Evolutionary conservation across 164 flowering plant species (phyloP).

Genomic region (Echeveria elegans): DNA sequence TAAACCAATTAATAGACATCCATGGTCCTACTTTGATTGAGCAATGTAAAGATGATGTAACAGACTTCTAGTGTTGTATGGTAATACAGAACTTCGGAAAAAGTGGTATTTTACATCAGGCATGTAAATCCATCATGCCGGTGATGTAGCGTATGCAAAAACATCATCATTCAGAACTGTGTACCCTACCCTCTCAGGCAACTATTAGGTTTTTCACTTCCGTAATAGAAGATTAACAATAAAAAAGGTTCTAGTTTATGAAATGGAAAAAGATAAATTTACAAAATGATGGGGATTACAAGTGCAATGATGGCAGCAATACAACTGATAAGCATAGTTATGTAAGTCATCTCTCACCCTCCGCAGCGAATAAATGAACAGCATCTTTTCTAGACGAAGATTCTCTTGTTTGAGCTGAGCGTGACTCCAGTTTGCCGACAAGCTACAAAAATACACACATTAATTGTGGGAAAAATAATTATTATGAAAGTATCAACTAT

Average conservation of each 20-base stretch:
- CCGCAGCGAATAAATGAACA: conserved; percentile 13
- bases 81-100: too few species aligned
- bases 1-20: too few species aligned
- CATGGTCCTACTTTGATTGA: too few species aligned
- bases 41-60: too few species aligned
- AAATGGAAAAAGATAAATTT: background rate
- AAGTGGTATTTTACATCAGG: background rate
- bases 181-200: too few species aligned
- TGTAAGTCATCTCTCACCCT: conserved; percentile 31
- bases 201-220: background rate
- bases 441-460: conserved; percentile 29
- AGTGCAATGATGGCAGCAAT: background rate
- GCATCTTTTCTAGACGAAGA: conserved; percentile 15
- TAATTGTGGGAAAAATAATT: background rate
- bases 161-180: too few species aligned
- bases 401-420: conserved; percentile 29
- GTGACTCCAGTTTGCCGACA: conserved; percentile 48
- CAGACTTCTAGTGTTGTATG: too few species aligned
- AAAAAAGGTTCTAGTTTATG: background rate
- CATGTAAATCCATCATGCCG: background rate
- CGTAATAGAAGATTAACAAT: background rate
- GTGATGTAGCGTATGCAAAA: background rate
- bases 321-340: background rate
- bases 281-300: background rate
- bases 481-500: background rate